Evolutionary conservation across 352 stramenopile species (phyloP), one percentile per base, ranked within the genome.

Genomic region (Pythium guiyangense): DNA sequence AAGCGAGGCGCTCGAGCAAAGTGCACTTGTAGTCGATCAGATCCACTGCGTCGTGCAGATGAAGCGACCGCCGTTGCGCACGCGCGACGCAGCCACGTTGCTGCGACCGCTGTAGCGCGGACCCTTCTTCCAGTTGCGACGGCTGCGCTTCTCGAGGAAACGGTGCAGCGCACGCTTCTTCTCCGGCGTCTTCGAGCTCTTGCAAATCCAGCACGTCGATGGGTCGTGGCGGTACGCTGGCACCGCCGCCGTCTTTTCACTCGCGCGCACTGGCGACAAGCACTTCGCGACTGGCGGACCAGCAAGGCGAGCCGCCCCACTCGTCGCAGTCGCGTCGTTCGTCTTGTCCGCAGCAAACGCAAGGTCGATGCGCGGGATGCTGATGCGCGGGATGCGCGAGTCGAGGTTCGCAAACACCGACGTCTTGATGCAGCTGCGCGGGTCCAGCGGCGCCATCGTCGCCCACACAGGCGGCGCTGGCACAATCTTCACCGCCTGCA

Each of bases 151-250:
- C 60, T 91, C 82, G 14, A 84, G 70, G 64, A 86, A 94, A 17
- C 84, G 84, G 60, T 94, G 84, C 56, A 94, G 64, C 48, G 79
- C 84, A 42, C 74, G 80, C 78, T 94, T 92, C 63, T 83, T 84
- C 60, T 90, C 80, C 37, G 77, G 56, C 46, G 82, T 87, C 71
- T 92, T 94, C 46, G 70, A 74, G 48, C 79, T 91, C 77, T 92
- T 92, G 79, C 84, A 94, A 57, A 94, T 90, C 84, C 84, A 94
- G 78, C 84, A 94, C 55, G 76, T 85, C 57, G 72, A 66, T 15
- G 82, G 62, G 66, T 92, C 73, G 64, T 94, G 84, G 26, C 72
- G 59, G 69, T 90, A 92, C 57, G 70, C 67, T 4, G 67, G 49
- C 34, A 71, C n/a, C n/a, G n/a, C 43, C 34, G 20, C 43, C 54